A percentile compares a stretch with the other conserved stretches of the same genome.
Conservation (phyloP, 805 yeast genomes). For the Wickerhamomyces bisporus region DNA sequence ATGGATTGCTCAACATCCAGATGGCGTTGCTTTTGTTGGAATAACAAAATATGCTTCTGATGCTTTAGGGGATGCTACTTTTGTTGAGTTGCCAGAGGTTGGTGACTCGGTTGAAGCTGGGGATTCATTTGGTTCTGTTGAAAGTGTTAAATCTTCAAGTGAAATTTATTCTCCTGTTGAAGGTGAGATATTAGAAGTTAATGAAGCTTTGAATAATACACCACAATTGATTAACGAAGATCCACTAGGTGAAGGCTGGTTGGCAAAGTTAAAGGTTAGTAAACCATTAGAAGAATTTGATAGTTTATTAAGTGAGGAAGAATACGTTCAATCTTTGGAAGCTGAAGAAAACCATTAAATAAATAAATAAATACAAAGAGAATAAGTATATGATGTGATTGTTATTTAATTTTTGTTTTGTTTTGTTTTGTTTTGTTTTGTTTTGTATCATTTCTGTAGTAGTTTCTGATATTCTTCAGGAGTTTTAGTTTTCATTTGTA, state of each 20-base stretch:
- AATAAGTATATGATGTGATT: background rate
- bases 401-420: too few species aligned
- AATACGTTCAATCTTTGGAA: slow-evolving; percentile 25
- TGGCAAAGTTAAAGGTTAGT: slow-evolving; percentile 65
- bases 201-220: slow-evolving; percentile 54
- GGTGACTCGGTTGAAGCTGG: slow-evolving; percentile 60
- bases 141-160: slow-evolving; percentile 89
- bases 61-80: slow-evolving; percentile 96
- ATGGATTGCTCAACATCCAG: slow-evolving; percentile 85
- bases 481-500: slow-evolving; percentile 81
- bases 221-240: slow-evolving; percentile 82
- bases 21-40: slow-evolving; percentile 83
- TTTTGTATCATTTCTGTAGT: background rate
- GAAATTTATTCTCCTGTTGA: slow-evolving; percentile 87
- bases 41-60: slow-evolving; percentile 94
- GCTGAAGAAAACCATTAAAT: slow-evolving; percentile 11
- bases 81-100: slow-evolving; percentile 80
- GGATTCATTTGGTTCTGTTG: slow-evolving; percentile 88
- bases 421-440: too few species aligned
- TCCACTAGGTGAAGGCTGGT: slow-evolving; percentile 94
- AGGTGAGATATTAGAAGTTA: slow-evolving; percentile 72
- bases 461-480: slow-evolving; percentile 39
- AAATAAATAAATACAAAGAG: background rate
- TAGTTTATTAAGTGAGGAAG: slow-evolving; percentile 51
- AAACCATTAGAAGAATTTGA: slow-evolving; percentile 46